phyloP scores from a whole-genome alignment of 2,329 filamentous ascomycete species.

The Clarireedia monteithiana region DNA sequence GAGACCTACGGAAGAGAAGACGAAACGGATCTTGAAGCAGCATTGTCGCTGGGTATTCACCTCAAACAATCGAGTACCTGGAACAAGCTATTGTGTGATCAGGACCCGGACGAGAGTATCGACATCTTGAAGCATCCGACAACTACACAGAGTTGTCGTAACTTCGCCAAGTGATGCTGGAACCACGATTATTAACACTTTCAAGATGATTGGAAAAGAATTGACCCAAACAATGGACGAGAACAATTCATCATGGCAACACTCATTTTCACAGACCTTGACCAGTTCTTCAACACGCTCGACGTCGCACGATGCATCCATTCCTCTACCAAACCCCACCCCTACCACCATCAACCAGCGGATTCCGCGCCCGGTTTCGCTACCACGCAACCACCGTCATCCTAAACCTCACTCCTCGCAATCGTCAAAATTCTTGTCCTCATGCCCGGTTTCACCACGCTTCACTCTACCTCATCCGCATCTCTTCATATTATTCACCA shows the following conservation, averaged over 20 bases:
- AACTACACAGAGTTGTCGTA: neutral
- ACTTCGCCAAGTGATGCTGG: constrained; percentile 22
- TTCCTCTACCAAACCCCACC: neutral
- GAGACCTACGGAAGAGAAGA: neutral
- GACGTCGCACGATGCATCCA: constrained; percentile 1
- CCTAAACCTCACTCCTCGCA: neutral
- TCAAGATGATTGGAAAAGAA: neutral
- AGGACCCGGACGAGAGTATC: neutral
- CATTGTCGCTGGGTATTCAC: no score
- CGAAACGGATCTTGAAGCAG: neutral
- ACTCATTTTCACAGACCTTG: neutral
- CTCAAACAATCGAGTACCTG: no score
- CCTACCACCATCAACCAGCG: neutral
- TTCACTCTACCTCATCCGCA: constrained; percentile 9
- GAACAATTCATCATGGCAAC: neutral
- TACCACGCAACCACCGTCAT: neutral
- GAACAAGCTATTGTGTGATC: neutral
- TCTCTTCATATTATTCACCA: constrained; percentile 18
- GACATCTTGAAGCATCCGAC: neutral
- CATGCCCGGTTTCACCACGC: constrained; percentile 9
- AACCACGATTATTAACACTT: constrained; percentile 21
- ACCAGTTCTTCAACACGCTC: neutral
- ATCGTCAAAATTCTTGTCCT: constrained; percentile 10
- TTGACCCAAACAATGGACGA: neutral
- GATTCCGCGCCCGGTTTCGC: neutral